Percentiles rank a stretch among this genome's conserved stretches.
These are phyloP conservation scores for Aspergillus cejpii DNA, from an alignment of 2,329 filamentous ascomycete species.

Conservation along the genomic window DNA sequence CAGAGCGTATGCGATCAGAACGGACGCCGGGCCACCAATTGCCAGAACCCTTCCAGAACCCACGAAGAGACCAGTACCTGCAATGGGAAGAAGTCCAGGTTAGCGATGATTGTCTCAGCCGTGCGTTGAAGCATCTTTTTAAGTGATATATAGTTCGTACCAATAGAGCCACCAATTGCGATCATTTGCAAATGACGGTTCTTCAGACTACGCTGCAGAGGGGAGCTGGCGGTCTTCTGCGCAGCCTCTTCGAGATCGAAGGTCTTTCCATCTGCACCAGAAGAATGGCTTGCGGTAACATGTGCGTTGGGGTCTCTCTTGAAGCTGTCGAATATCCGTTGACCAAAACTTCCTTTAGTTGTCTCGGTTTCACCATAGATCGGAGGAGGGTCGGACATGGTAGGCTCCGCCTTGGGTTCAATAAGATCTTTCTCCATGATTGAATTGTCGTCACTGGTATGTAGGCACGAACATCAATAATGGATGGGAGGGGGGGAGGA, in stretches of 20 bases:
- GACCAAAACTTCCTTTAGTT: slow-evolving; percentile 19
- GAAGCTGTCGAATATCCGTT: slow-evolving; percentile 39
- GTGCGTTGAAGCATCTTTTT: no score
- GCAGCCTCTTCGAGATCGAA: slow-evolving; percentile 59
- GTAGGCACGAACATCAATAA: not conserved
- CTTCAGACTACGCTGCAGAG: slow-evolving; percentile 70
- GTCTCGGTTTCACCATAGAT: slow-evolving; percentile 28
- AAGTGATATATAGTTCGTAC: no score
- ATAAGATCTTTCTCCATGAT: slow-evolving; percentile 31
- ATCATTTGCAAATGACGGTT: slow-evolving; percentile 93
- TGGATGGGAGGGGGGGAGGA: not conserved
- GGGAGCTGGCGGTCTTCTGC: slow-evolving; percentile 61
- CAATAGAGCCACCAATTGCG: slow-evolving; percentile 87
- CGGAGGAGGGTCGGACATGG: slow-evolving; percentile 22
- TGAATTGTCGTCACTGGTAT: not conserved
- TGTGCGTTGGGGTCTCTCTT: slow-evolving; percentile 41
- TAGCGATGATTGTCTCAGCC: slow-evolving; percentile 3
- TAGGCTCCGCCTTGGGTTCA: slow-evolving; percentile 22
- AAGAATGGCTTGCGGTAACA: slow-evolving; percentile 27
- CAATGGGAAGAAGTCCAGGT: slow-evolving; percentile 9
- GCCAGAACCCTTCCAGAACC: slow-evolving; percentile 67
- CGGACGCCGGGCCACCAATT: slow-evolving; percentile 67
- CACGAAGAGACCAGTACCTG: slow-evolving; percentile 78
- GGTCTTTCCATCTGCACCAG: slow-evolving; percentile 49
- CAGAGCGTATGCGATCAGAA: slow-evolving; percentile 70